Percentiles rank a stretch among this genome's conserved stretches.
These are phyloP conservation scores for Fragaria vesca DNA, from an alignment of 306 rosid species.

Conservation along the genomic window DNA sequence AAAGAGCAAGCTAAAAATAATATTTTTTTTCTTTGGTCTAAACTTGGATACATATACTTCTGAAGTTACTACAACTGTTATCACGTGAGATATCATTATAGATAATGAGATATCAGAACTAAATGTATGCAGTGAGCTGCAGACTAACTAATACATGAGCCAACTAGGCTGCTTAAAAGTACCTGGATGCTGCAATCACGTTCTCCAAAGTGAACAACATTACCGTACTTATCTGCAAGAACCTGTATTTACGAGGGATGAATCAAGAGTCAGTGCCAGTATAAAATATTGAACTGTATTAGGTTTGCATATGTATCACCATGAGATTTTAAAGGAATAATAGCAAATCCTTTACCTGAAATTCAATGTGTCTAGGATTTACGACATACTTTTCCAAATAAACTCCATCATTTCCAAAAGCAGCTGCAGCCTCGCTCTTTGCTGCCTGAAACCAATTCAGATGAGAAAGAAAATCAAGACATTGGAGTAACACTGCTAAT, in stretches of 20 bases:
- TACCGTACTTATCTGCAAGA: conserved; percentile 90
- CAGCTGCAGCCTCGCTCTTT: conserved; percentile 98
- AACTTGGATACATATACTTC: neutral
- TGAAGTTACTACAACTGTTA: neutral
- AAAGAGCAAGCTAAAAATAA: neutral
- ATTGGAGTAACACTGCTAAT: neutral
- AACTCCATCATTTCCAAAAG: conserved; percentile 98
- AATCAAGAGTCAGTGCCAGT: neutral
- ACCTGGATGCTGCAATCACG: conserved; percentile 99
- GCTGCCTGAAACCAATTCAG: conserved; percentile 76
- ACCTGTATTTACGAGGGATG: conserved; percentile 51
- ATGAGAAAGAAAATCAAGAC: conserved; percentile 15
- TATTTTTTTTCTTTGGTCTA: neutral
- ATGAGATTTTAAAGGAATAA: neutral
- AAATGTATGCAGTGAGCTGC: conserved; percentile 14
- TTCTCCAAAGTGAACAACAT: conserved; percentile 98
- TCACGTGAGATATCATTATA: neutral
- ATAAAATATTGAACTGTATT: neutral
- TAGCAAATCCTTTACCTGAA: conserved; percentile 58
- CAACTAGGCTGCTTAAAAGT: conserved; percentile 15
- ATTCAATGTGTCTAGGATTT: conserved; percentile 98
- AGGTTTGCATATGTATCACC: neutral
- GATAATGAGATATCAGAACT: conserved; percentile 15
- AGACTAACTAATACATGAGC: conserved; percentile 19
- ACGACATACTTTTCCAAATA: conserved; percentile 94